Evolutionary conservation across 78 protist species (phyloP).

Genomic region (Dictyostelium brefeldianum): DNA sequence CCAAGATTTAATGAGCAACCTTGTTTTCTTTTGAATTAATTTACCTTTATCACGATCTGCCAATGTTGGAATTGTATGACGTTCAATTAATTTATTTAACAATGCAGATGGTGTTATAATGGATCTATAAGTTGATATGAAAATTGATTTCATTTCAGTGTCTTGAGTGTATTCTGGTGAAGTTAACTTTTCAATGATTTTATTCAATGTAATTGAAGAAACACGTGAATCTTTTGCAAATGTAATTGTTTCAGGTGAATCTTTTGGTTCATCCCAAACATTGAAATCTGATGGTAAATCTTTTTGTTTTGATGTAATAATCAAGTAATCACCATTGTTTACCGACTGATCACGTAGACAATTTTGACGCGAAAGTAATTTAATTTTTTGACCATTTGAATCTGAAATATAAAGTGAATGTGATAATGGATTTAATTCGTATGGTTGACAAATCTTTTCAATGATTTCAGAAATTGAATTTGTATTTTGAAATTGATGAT

Average conservation of each 20-base stretch:
- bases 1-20: constrained; percentile 14
- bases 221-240: background rate
- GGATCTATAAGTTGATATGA: constrained; percentile 11
- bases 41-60: constrained; percentile 13
- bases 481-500: background rate
- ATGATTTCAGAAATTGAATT: constrained; percentile 20
- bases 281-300: constrained; percentile 49
- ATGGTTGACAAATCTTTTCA: constrained; percentile 1
- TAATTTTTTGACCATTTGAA: constrained; percentile 6
- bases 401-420: constrained; percentile 22
- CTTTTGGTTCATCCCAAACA: constrained; percentile 49
- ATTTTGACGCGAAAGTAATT: constrained; percentile 28
- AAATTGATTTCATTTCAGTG: background rate
- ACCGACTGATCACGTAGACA: constrained; percentile 12
- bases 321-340: constrained; percentile 6
- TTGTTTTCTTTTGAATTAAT: constrained; percentile 31
- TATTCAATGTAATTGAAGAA: constrained; percentile 11
- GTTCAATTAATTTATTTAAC: constrained; percentile 23
- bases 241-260: constrained; percentile 15
- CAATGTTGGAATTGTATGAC: constrained; percentile 16
- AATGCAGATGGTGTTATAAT: constrained; percentile 8
- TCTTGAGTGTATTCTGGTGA: constrained; percentile 9
- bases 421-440: background rate
- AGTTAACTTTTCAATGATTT: constrained; percentile 24
- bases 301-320: constrained; percentile 33